These are phyloP conservation scores for Amphirosellinia nigrospora DNA, from an alignment of 495 filamentous ascomycete species.

Conservation along the genomic window DNA sequence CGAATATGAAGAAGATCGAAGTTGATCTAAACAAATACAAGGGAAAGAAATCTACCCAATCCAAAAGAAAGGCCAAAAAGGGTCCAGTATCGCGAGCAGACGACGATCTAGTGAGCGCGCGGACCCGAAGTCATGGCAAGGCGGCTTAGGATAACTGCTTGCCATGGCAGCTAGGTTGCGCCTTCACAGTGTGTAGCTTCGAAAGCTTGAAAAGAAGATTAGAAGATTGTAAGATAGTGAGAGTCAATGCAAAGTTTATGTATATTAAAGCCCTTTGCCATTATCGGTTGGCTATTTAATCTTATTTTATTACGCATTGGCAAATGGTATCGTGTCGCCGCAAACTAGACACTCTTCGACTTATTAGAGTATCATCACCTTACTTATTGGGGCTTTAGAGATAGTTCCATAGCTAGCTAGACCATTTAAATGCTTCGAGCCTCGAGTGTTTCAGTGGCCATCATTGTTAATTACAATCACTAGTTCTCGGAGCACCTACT, in stretches of 20 bases:
- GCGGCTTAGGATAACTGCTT: neutral
- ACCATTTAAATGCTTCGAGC: neutral
- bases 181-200: neutral
- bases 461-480: neutral
- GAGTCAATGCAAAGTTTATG: neutral
- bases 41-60: neutral
- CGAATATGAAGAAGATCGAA: neutral
- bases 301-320: no score
- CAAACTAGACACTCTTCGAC: neutral
- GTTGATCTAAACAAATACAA: neutral
- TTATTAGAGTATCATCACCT: neutral
- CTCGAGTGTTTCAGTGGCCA: neutral
- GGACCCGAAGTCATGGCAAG: constrained; percentile 21
- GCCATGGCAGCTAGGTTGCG: neutral
- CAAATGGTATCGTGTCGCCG: neutral
- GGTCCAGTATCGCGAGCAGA: constrained; percentile 27
- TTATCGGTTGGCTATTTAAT: neutral
- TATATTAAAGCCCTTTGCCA: neutral
- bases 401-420: no score
- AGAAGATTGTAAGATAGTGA: neutral
- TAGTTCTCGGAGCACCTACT: neutral
- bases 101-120: constrained; percentile 22
- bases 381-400: neutral
- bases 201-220: neutral
- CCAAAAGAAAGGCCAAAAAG: constrained; percentile 22